Base-by-base conservation (phyloP, 1,284 basidiomycete genomes). In the Kwoniella shivajii region DNA sequence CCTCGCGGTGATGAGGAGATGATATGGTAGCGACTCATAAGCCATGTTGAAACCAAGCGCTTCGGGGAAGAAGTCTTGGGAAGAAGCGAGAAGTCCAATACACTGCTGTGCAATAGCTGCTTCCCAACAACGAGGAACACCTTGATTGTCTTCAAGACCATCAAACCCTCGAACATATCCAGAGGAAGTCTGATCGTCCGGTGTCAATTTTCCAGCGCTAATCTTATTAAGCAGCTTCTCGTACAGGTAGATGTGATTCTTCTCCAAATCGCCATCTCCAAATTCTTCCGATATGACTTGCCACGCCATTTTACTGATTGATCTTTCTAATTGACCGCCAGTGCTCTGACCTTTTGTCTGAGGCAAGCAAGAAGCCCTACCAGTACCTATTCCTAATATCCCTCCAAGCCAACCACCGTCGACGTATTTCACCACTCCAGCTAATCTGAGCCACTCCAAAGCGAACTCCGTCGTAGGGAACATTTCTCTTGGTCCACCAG, bases 211-310 rank as follows among this genome's bases (percentile, higher is more conserved):
- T 1, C 59, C 56, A 9, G 38, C 44, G 7, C 48, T 51, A 6
- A 71, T 62, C 16, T 48, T 30, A 24, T 65, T 58, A 27, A 71
- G 43, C 6, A 71, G 55, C 26, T 57, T 42, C 16, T 72, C 54
- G 45, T 68, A 72, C 6, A 74, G 58, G 37, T 61, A 64, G 18
- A 72, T 62, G 54, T 74, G 73, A 42, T 71, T 69, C 56, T 73
- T 72, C 33, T 56, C 50, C 22, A 73, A 30, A 59, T 72, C 71
- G 7, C 73, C 73, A 59, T 74, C 73, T 0, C 73, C 73, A 44
- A 73, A 72, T 53, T 74, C 73, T 49, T 74, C 73, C 16, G 61
- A 63, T n/a, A 74, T 68, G 16, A 74, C 71, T 46, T 74, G 73
- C 71, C 71, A 74, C 11, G 70, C 67, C 41, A 69, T 61, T 44